Base-by-base conservation (phyloP, 352 stramenopile genomes). In the Phytophthora palmivora region DNA sequence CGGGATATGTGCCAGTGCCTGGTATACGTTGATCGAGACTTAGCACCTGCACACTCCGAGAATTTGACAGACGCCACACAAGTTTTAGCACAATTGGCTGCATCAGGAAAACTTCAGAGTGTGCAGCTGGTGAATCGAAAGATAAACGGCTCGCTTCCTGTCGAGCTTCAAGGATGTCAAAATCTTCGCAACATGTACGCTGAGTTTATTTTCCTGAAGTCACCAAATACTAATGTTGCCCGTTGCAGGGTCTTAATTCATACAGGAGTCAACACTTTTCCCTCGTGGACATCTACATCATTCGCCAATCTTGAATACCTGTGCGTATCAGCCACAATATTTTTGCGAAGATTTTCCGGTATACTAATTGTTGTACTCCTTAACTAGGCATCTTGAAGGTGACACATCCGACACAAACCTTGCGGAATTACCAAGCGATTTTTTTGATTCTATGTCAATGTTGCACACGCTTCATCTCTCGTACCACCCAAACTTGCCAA, bases 241-340 rank as follows among this genome's bases (percentile, higher is more conserved):
- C 34, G 14, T 21, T 33, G n/a, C 26, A 78, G 69, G 12, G 58
- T 78, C 0, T 53, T 79, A 18, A 79, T 74, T 33, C 58, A 74
- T 50, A 74, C 66, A 4, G 62, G 53, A 18, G 60, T 79, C 0
- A 32, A 66, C 39, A 12, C 26, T 5, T 59, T 79, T n/a, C 70
- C 70, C 8, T 14, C 51, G 0, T 79, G 67, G 66, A 48, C 56
- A 19, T 63, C 42, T n/a, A 18, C 50, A 1, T 54, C 58, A 0
- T 77, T 79, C 22, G 32, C 46, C 2, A 67, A 79, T 3, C 47
- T 77, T 7, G 67, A 79, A 42, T 79, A 77, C n/a, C 48, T 79
- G 71, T 79, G n/a, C n/a, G n/a, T n/a, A n/a, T n/a, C n/a, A n/a
- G n/a, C n/a, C n/a, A n/a, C n/a, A n/a, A n/a, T n/a, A n/a, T n/a